Evolutionary conservation across 306 rosid species (phyloP).

Genomic region (Gillenia trifoliata): DNA sequence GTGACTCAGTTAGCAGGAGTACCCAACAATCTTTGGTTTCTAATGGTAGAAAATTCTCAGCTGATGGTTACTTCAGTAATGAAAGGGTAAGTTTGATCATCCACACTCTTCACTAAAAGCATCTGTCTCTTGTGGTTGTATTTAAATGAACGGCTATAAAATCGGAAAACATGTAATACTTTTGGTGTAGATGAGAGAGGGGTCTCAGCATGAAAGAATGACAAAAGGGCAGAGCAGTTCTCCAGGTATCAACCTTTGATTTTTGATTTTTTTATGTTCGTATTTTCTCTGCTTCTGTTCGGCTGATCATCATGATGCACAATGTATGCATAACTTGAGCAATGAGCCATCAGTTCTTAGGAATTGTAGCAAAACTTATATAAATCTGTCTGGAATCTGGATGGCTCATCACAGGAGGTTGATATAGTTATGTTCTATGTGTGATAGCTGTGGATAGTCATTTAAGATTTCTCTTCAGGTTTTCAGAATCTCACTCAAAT

Average conservation of each 20-base stretch:
- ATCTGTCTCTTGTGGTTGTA: not conserved
- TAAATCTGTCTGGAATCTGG: not conserved
- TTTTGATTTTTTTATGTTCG: not conserved
- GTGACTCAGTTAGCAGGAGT: conserved; percentile 40
- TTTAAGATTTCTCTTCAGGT: conserved; percentile 45
- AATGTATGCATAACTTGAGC: conserved; percentile 9
- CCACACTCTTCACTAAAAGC: not conserved
- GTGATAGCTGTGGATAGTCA: conserved; percentile 10
- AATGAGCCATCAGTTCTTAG: not conserved
- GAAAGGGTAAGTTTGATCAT: conserved; percentile 42
- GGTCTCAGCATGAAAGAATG: conserved; percentile 33
- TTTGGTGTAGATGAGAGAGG: conserved; percentile 38
- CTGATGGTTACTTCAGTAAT: conserved; percentile 29
- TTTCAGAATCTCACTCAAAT: conserved; percentile 44
- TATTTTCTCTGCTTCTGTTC: not conserved
- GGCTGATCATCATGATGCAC: not conserved
- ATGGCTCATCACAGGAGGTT: conserved; percentile 14
- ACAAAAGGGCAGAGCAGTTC: conserved; percentile 38
- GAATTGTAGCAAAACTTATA: conserved; percentile 6
- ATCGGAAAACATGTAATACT: conserved; percentile 14
- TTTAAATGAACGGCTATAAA: not conserved
- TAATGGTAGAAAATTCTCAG: conserved; percentile 29
- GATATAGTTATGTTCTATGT: not conserved
- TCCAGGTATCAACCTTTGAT: conserved; percentile 42
- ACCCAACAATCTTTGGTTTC: conserved; percentile 26